Conservation (phyloP, 2,329 filamentous ascomycete genomes). For the Ciborinia camelliae region DNA sequence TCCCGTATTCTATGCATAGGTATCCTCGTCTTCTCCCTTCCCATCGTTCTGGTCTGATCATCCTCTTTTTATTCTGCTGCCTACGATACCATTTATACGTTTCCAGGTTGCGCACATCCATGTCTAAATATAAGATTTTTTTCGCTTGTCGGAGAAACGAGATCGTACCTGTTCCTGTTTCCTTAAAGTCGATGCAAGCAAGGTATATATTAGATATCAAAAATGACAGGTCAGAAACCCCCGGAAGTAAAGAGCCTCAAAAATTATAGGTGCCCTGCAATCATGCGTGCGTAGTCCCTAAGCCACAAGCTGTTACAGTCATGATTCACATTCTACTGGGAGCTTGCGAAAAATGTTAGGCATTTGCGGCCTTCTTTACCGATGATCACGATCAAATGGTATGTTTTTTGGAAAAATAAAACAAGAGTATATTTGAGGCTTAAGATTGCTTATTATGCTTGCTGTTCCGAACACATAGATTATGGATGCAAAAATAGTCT, state of each 20-base stretch:
- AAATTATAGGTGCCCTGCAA: conserved; percentile 1
- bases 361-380: conserved; percentile 7
- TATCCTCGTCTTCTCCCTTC: neutral
- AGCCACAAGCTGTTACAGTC: conserved; percentile 9
- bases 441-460: conserved; percentile 4
- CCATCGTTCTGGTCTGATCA: neutral
- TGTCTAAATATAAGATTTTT: conserved; percentile 16
- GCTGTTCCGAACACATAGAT: neutral
- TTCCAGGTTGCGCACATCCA: neutral
- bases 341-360: neutral
- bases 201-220: conserved; percentile 1
- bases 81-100: neutral
- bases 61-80: conserved; percentile 16
- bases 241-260: conserved; percentile 11
- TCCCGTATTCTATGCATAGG: conserved; percentile 16
- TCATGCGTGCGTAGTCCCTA: neutral
- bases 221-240: conserved; percentile 19
- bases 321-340: conserved; percentile 12
- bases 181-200: conserved; percentile 16
- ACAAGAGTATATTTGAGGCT: neutral
- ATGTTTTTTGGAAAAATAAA: neutral
- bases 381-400: conserved; percentile 3
- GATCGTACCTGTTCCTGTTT: conserved; percentile 1
- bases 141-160: neutral
- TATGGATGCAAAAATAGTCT: neutral